phyloP scores from a whole-genome alignment of 441 rosid genomes.

The Daphne laureola region DNA sequence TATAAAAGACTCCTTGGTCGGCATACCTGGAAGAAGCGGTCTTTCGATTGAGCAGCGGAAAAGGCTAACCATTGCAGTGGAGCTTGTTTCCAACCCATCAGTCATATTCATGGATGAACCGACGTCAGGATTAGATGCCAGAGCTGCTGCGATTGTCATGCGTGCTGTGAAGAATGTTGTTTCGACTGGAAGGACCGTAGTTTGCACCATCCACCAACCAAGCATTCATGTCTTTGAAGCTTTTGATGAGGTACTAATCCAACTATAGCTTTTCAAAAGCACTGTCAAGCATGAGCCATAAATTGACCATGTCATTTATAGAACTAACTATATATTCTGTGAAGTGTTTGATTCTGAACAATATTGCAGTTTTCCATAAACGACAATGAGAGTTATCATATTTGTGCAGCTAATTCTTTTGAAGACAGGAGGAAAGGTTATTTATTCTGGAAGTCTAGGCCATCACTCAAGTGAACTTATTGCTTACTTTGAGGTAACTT shows the following conservation, averaged over 20 bases:
- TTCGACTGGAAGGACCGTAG: slow-evolving; percentile 60
- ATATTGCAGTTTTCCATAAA: background rate
- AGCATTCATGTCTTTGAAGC: slow-evolving; percentile 60
- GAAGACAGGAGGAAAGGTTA: slow-evolving; percentile 54
- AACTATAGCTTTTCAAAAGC: background rate
- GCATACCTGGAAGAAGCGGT: slow-evolving; percentile 42
- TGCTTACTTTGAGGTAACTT: slow-evolving; percentile 38
- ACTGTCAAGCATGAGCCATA: too few relatives aligned
- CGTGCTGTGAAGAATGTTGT: slow-evolving; percentile 60
- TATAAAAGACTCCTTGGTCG: slow-evolving; percentile 40
- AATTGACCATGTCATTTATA: background rate
- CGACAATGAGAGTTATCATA: slow-evolving; percentile 6
- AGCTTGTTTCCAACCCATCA: slow-evolving; percentile 71
- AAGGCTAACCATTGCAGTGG: slow-evolving; percentile 53
- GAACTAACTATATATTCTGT: background rate
- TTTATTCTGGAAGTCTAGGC: slow-evolving; percentile 48
- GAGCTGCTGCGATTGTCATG: slow-evolving; percentile 71
- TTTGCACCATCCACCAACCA: slow-evolving; percentile 72
- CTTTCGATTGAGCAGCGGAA: slow-evolving; percentile 65
- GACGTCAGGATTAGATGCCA: slow-evolving; percentile 62
- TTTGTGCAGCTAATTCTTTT: slow-evolving; percentile 43
- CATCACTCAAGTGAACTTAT: slow-evolving; percentile 39
- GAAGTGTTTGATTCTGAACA: background rate
- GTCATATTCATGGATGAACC: slow-evolving; percentile 75
- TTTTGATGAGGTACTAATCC: slow-evolving; percentile 52